Conservation (phyloP, 2,329 filamentous ascomycete genomes). For the Zymoseptoria brevis region DNA sequence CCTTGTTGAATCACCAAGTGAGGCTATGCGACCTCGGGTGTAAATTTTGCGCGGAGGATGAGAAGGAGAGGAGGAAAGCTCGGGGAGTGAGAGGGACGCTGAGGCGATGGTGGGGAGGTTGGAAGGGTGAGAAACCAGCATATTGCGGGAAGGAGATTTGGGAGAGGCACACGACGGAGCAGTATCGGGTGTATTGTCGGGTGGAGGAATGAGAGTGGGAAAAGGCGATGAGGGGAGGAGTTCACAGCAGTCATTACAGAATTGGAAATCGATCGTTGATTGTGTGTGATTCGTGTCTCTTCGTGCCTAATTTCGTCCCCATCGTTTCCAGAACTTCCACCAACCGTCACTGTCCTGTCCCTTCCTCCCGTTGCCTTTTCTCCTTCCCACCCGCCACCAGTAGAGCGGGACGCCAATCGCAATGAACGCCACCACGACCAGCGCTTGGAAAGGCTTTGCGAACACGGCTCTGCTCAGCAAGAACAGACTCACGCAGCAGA, state of each 20-base stretch:
- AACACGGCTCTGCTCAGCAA: constrained; percentile 82
- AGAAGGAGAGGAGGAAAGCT: background rate
- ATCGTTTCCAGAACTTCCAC: constrained; percentile 40
- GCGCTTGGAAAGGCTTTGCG: constrained; percentile 79
- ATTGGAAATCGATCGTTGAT: background rate
- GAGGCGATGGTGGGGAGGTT: background rate
- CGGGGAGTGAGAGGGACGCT: background rate
- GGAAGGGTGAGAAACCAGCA: background rate
- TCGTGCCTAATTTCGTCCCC: constrained; percentile 24
- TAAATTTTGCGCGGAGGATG: background rate
- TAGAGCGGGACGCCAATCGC: constrained; percentile 77
- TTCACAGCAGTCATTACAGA: background rate
- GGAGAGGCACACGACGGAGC: background rate
- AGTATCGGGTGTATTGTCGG: background rate
- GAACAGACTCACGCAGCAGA: constrained; percentile 95
- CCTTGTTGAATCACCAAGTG: background rate
- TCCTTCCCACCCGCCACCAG: constrained; percentile 71
- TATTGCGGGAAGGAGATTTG: background rate
- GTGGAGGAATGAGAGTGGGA: background rate
- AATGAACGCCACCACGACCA: constrained; percentile 80
- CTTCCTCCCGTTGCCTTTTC: constrained; percentile 30
- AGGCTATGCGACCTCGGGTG: background rate
- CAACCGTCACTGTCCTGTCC: constrained; percentile 15
- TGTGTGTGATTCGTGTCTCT: background rate
- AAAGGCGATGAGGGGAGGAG: background rate